phyloP scores from a whole-genome alignment of 1,139 yeast species.

The Ogataea hybrid region DNA sequence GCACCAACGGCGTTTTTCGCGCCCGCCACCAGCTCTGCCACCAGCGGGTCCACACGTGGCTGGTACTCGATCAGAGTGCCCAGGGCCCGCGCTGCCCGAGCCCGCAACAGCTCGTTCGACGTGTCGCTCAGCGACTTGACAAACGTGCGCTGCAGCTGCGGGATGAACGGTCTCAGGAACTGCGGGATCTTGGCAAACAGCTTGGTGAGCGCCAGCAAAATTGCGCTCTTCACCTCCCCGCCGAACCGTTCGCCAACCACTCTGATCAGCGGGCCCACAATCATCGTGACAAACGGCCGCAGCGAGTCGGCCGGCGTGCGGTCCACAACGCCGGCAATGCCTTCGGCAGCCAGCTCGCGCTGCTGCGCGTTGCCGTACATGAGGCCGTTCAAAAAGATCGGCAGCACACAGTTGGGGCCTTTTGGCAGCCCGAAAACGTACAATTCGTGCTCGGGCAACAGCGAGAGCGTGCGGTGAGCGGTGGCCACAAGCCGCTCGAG shows the following conservation, averaged over 20 bases:
- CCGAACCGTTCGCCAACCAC: constrained; percentile 95
- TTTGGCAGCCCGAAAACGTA: constrained; percentile 77
- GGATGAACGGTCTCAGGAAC: constrained; percentile 91
- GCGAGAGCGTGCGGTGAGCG: constrained; percentile 66
- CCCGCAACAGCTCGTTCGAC: constrained; percentile 65
- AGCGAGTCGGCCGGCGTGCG: constrained; percentile 80
- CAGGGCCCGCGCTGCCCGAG: constrained; percentile 87
- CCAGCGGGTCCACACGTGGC: constrained; percentile 91
- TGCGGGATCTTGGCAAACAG: constrained; percentile 83
- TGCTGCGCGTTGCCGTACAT: constrained; percentile 89
- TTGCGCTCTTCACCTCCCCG: constrained; percentile 89
- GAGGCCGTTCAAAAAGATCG: constrained; percentile 90
- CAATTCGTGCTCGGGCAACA: constrained; percentile 66
- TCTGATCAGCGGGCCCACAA: constrained; percentile 97
- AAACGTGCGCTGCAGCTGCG: constrained; percentile 96
- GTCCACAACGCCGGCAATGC: constrained; percentile 83
- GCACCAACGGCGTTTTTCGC: constrained; percentile 53
- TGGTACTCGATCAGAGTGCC: constrained; percentile 86
- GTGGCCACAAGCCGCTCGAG: constrained; percentile 78
- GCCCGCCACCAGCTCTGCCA: constrained; percentile 77
- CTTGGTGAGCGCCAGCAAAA: constrained; percentile 76
- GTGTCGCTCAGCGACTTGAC: constrained; percentile 87
- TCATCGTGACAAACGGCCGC: constrained; percentile 86
- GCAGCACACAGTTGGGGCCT: constrained; percentile 87
- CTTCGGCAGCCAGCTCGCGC: constrained; percentile 83